These are phyloP conservation scores for Talaromyces nanjingensis DNA, from an alignment of 495 filamentous ascomycete species.

Conservation along the genomic window DNA sequence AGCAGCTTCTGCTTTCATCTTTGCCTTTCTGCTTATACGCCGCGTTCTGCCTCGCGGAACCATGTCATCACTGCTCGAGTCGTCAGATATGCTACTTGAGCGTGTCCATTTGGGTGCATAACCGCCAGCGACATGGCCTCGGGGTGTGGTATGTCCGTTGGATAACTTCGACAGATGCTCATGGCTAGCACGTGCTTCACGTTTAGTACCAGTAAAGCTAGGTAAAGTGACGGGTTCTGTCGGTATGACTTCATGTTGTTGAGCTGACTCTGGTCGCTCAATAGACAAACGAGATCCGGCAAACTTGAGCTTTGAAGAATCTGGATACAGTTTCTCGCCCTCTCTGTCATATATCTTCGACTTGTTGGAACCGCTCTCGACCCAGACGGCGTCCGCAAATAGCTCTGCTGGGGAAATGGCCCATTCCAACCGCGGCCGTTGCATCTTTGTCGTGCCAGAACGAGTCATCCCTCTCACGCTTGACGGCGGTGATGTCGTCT, in stretches of 20 bases:
- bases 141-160: neutral
- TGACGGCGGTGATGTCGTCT: conserved; percentile 24
- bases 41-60: conserved; percentile 9
- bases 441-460: conserved; percentile 42
- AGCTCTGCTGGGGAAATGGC: conserved; percentile 68
- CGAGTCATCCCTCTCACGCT: conserved; percentile 28
- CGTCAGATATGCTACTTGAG: conserved; percentile 5
- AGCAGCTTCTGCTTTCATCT: conserved; percentile 4
- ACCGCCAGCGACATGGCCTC: neutral
- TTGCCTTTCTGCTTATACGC: neutral
- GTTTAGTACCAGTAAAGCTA: neutral
- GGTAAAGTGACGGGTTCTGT: neutral
- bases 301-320: conserved; percentile 17
- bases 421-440: conserved; percentile 73
- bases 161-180: neutral
- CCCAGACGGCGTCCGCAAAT: conserved; percentile 78
- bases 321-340: conserved; percentile 62
- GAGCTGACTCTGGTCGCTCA: neutral
- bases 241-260: neutral
- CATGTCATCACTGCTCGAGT: conserved; percentile 1
- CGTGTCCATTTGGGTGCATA: conserved; percentile 8
- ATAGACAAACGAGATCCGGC: neutral
- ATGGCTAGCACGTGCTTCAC: neutral
- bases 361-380: conserved; percentile 71
- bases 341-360: conserved; percentile 64